Percentiles rank a stretch among this genome's conserved stretches.
Evolutionary conservation across 2,329 filamentous ascomycete species (phyloP).

Genomic region (Setomelanomma holmii): DNA sequence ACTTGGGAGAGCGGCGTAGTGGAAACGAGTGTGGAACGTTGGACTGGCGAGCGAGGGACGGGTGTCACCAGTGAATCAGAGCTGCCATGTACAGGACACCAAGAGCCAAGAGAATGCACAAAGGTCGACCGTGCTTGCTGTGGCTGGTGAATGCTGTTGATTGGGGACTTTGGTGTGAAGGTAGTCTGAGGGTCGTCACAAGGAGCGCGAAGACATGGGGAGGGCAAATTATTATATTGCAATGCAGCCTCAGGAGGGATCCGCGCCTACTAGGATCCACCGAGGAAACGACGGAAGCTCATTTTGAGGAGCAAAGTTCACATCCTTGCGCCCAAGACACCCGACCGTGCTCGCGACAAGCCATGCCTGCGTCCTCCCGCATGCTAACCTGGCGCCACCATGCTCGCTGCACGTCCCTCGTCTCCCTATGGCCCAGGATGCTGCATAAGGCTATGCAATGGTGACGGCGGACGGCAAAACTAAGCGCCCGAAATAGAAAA

Average conservation of each 20-base stretch:
- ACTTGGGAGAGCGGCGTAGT: conserved; percentile 24
- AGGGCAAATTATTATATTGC: conserved; percentile 38
- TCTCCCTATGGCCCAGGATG: neutral
- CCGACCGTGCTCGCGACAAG: conserved; percentile 16
- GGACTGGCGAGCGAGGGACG: conserved; percentile 30
- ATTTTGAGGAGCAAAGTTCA: conserved; percentile 19
- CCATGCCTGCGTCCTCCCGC: conserved; percentile 30
- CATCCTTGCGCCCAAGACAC: conserved; percentile 24
- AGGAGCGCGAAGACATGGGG: conserved; percentile 22
- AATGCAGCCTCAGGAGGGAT: conserved; percentile 27
- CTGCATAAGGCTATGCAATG: conserved; percentile 14
- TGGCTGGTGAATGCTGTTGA: conserved; percentile 23
- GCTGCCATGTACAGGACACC: conserved; percentile 15
- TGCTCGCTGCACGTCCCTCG: conserved; percentile 11
- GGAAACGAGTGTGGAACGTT: conserved; percentile 44
- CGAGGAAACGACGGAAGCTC: conserved; percentile 36
- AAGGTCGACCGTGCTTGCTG: conserved; percentile 29
- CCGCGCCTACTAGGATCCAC: conserved; percentile 24
- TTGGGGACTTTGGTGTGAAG: conserved; percentile 16
- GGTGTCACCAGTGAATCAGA: conserved; percentile 41
- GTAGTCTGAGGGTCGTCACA: conserved; percentile 16
- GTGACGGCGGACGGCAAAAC: conserved; percentile 33
- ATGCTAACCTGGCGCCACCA: conserved; percentile 32
- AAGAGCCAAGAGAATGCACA: conserved; percentile 12
- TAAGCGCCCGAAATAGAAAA: conserved; percentile 36